phyloP scores from a whole-genome alignment of 768 basidiomycete species.

The Kwoniella botswanensis region DNA sequence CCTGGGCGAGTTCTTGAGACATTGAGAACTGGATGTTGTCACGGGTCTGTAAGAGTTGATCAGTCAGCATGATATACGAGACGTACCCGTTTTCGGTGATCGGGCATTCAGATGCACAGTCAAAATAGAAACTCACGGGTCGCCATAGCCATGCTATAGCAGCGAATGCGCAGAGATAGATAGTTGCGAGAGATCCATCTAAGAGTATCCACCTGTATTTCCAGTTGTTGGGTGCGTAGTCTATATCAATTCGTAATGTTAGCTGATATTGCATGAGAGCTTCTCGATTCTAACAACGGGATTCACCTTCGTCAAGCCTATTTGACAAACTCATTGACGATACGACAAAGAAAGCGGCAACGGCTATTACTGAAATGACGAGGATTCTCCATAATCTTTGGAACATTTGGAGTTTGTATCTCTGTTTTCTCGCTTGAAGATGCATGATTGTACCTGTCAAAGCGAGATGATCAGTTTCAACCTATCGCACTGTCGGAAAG shows the following conservation, averaged over 20 bases:
- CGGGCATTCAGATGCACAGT: slow-evolving; percentile 24
- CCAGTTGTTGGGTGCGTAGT: slow-evolving; percentile 92
- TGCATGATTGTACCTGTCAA: slow-evolving; percentile 80
- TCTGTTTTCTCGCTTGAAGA: slow-evolving; percentile 81
- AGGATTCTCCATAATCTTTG: slow-evolving; percentile 82
- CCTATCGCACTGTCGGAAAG: neutral
- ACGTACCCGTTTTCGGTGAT: too few species aligned
- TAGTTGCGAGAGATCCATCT: slow-evolving; percentile 88
- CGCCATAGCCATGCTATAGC: slow-evolving; percentile 90
- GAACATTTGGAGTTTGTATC: slow-evolving; percentile 88
- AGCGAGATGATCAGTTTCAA: neutral
- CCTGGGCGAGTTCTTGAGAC: slow-evolving; percentile 93
- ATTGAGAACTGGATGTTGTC: slow-evolving; percentile 70
- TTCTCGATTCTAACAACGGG: neutral
- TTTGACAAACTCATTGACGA: slow-evolving; percentile 90
- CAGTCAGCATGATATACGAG: neutral
- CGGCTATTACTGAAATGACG: slow-evolving; percentile 76
- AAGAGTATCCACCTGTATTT: slow-evolving; percentile 91
- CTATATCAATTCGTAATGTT: slow-evolving; percentile 58
- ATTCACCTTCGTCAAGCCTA: slow-evolving; percentile 80
- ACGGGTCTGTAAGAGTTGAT: slow-evolving; percentile 40
- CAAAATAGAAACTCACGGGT: slow-evolving; percentile 61
- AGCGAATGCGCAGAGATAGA: slow-evolving; percentile 81
- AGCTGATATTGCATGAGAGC: neutral
- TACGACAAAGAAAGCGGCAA: slow-evolving; percentile 88